Evolutionary conservation across 106 monocot species (phyloP), one percentile per base, ranked within the genome.

Genomic region (Narthecium ossifragum): DNA sequence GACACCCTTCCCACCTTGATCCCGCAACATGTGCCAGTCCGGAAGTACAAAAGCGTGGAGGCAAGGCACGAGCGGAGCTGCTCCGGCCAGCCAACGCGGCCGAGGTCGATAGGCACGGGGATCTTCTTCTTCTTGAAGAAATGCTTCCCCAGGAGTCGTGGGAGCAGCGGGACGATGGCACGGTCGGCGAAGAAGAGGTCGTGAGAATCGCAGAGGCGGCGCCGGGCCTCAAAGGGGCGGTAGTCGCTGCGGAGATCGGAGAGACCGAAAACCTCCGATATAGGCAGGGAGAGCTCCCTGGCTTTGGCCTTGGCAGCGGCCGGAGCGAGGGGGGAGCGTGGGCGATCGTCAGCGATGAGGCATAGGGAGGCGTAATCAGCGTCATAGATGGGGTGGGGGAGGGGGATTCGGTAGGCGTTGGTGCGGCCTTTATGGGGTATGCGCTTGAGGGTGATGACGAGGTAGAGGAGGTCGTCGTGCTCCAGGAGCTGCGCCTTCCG

Each of bases 151-250:
- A 80, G 46, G 17, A 80, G 31, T 31, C 55, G 31, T 25, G 80
- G 61, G 13, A 80, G 74, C 39, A 74, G 26, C 12, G 75, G 75
- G 11, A 67, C 25, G 62, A 80, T 57, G 41, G 51, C 40, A 37
- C 75, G 61, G 31, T 80, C 80, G 18, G 80, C 75, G 66, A 80
- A 67, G 63, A 80, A 75, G 53, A 80, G 51, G 22, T 75, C 70
- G 67, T 70, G 54, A 5, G 70, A 62, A 46, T 53, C 59, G 58
- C 62, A 62, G 46, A 80, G 80, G 33, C 60, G 49, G 24, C 67
- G 66, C 50, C 80, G 71, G 24, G 70, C 61, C 33, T 74, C 74
- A 46, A 14, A 59, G 27, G 74, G 34, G n/a, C 29, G 31, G 64
- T 74, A 79, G 53, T 74, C 65, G 32, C 67, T 62, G 4, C 70